Evolutionary conservation across 306 rosid species (phyloP), one percentile per base, ranked within the genome.

Genomic region (Castanea crenata): DNA sequence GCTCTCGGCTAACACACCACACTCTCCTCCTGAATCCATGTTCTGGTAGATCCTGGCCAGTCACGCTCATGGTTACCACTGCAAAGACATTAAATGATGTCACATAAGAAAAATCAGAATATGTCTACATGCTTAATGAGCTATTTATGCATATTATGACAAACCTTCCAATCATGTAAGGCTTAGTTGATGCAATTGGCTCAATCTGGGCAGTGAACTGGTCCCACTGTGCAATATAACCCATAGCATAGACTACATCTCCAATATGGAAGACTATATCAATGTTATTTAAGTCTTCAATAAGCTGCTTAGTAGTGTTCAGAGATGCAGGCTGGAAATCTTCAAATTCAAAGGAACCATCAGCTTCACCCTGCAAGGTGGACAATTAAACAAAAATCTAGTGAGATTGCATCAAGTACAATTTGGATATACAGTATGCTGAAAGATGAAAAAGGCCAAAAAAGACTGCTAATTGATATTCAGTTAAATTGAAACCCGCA

Each of bases 1-100:
- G 73, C 77, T 92, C 80, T 95, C 90, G 49, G 97, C 90, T 78
- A 76, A 73, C 46, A 95, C 97, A 68, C 99, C 99, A 29, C 98
- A 95, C 86, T 95, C 99, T 81, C 99, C 99, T 18, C 99, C 98
- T 4, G 97, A 95, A 87, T 95, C 98, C 85, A 85, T 5, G 91
- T 25, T 88, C 73, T 84, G 92, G 59, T 91, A 95, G 79, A 95
- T 59, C 86, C 88, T 16, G 97, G 99, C 99, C 99, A 95, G 89
- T 95, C 99, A 74, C 97, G 97, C 86, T 95, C 98, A 67, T 95
- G 99, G 80, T 95, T 95, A 77, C 97, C 99, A 79, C 99, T 92
- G 78, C 35, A 90, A 80, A 79, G 71, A 70, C 29, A 29, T 58
- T n/a, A 76, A n/a, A 67, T 38, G 69, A 83, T 74, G 61, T 59